Percentiles rank a stretch among this genome's conserved stretches.
Evolutionary conservation across 2,329 filamentous ascomycete genomes (phyloP).

Genomic region (Fusarium hostae): DNA sequence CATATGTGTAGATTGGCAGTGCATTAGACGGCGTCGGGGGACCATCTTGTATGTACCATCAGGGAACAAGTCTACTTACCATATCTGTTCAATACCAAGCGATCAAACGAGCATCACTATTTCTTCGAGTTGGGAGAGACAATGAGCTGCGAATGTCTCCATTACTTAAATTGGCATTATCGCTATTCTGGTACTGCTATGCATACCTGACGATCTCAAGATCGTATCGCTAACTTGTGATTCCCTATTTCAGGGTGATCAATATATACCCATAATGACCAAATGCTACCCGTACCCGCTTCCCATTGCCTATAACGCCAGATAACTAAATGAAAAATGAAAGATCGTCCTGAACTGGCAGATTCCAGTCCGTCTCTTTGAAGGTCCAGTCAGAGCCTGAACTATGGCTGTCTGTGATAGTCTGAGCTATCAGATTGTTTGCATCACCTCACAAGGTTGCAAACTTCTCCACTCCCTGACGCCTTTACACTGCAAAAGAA

Average conservation of each 20-base stretch:
- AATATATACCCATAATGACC: slow-evolving; percentile 6
- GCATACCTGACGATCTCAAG: slow-evolving; percentile 18
- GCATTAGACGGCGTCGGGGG: slow-evolving; percentile 59
- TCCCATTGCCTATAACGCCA: slow-evolving; percentile 24
- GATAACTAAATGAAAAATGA: slow-evolving; percentile 17
- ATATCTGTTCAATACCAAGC: slow-evolving; percentile 44
- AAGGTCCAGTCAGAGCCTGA: background rate
- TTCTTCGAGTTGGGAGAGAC: background rate
- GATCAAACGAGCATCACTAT: slow-evolving; percentile 28
- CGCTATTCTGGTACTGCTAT: slow-evolving; percentile 30
- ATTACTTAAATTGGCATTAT: slow-evolving; percentile 30
- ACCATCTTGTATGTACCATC: slow-evolving; percentile 50
- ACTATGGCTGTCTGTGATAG: background rate
- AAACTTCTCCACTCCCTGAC: background rate
- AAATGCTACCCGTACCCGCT: slow-evolving; percentile 36
- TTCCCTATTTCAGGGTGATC: slow-evolving; percentile 13
- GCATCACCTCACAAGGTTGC: background rate
- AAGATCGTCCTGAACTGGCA: slow-evolving; percentile 14
- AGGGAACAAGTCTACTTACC: slow-evolving; percentile 47
- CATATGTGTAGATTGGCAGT: slow-evolving; percentile 58
- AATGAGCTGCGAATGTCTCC: slow-evolving; percentile 2
- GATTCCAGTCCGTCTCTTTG: background rate
- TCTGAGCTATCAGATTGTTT: background rate
- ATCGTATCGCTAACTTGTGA: slow-evolving; percentile 23
- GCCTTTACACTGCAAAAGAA: background rate